Percentiles rank a stretch among this genome's conserved stretches.
Conservation (phyloP, 257 asterid species). For the Asclepias syriaca region DNA sequence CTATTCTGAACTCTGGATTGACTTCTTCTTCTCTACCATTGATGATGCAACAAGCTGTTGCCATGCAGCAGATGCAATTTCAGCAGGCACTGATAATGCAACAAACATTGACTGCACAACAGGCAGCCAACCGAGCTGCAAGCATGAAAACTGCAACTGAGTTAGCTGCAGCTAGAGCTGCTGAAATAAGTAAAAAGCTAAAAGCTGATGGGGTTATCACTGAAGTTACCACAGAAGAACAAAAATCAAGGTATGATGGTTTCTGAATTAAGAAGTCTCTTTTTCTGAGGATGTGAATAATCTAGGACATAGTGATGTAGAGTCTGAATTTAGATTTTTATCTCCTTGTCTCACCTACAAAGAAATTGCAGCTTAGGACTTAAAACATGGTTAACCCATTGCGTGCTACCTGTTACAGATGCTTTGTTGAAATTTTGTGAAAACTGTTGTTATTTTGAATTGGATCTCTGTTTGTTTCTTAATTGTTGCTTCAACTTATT, state of each 20-base stretch:
- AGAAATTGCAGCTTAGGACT: not conserved
- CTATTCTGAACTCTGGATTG: slow-evolving; percentile 30
- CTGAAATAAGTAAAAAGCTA: slow-evolving; percentile 82
- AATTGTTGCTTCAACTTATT: not conserved
- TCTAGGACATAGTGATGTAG: not conserved
- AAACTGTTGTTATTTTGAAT: not conserved
- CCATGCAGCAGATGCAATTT: slow-evolving; percentile 98
- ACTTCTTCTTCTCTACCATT: slow-evolving; percentile 67
- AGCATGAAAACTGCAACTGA: slow-evolving; percentile 96
- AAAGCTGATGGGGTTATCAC: slow-evolving; percentile 69
- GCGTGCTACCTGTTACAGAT: not conserved
- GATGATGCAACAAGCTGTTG: slow-evolving; percentile 97
- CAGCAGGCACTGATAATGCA: slow-evolving; percentile 96
- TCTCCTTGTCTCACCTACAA: not conserved
- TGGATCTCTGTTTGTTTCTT: not conserved
- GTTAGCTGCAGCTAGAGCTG: slow-evolving; percentile 97
- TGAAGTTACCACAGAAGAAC: slow-evolving; percentile 51
- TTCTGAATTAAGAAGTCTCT: not conserved
- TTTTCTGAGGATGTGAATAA: not conserved
- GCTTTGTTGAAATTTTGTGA: not conserved
- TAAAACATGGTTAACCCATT: not conserved
- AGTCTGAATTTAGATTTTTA: not conserved
- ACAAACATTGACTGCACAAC: slow-evolving; percentile 81
- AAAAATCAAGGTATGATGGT: slow-evolving; percentile 54
- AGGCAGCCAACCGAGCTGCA: slow-evolving; percentile 94